Conservation (phyloP, 1,284 basidiomycete species). For the Sphaerobolus stellatus region DNA sequence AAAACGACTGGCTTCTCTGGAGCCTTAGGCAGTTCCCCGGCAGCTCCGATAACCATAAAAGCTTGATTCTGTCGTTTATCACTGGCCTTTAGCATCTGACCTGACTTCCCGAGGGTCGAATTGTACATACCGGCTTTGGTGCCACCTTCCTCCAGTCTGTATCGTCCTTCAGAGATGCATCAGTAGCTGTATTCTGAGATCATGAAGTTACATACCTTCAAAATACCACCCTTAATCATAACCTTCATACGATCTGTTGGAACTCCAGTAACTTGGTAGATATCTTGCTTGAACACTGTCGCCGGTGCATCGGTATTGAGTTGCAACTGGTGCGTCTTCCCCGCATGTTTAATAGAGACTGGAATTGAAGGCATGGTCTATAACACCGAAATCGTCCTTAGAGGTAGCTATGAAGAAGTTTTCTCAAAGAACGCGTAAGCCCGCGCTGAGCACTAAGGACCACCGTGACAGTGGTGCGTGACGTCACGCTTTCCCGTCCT, state of each 20-base stretch:
- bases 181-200: constrained; percentile 7
- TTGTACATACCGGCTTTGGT: constrained; percentile 65
- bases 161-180: constrained; percentile 65
- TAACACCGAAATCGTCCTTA: too few species aligned
- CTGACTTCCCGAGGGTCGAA: neutral
- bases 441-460: neutral
- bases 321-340: constrained; percentile 68
- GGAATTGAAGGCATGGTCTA: constrained; percentile 56
- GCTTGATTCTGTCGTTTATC: constrained; percentile 58
- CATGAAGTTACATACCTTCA: constrained; percentile 58
- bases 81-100: constrained; percentile 10
- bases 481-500: neutral
- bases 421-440: too few species aligned
- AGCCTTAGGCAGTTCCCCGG: constrained; percentile 87
- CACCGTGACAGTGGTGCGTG: neutral
- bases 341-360: constrained; percentile 90
- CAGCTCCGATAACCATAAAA: constrained; percentile 89
- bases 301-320: constrained; percentile 72
- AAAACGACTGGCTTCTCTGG: constrained; percentile 81
- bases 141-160: constrained; percentile 80
- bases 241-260: constrained; percentile 94
- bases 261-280: constrained; percentile 83
- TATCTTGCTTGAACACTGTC: constrained; percentile 75
- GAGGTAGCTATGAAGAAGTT: too few species aligned
- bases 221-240: constrained; percentile 92